Conservation (phyloP, 228 moss, liverwort and hornwort genomes). For the Sphagnum magellanicum region DNA sequence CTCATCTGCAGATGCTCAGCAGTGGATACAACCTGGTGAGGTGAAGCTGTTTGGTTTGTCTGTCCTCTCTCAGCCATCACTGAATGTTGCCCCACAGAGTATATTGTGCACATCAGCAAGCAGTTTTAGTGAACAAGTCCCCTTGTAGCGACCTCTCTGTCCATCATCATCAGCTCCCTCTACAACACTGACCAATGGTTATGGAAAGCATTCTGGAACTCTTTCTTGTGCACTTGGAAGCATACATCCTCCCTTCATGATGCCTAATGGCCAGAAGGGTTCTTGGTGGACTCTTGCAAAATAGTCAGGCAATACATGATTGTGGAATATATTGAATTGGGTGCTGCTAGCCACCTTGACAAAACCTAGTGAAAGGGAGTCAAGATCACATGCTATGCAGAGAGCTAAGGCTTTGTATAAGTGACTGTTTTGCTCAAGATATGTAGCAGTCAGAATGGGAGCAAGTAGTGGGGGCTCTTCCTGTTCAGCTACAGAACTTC, state of each 20-base stretch:
- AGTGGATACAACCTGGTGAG: conserved; percentile 64
- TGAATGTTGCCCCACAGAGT: conserved; percentile 30
- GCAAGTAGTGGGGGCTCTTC: conserved; percentile 16
- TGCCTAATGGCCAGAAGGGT: conserved; percentile 52
- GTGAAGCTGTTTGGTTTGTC: conserved; percentile 98
- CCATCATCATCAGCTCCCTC: conserved; percentile 42
- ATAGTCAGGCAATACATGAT: conserved; percentile 44
- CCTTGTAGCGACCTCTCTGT: conserved; percentile 48
- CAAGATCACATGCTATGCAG: conserved; percentile 50
- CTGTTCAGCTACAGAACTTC: conserved; percentile 33
- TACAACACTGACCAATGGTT: conserved; percentile 15
- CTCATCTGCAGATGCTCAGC: conserved; percentile 30
- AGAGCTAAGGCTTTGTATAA: conserved; percentile 45
- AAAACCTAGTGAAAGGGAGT: conserved; percentile 60
- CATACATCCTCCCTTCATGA: conserved; percentile 27
- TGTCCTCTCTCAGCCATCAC: conserved; percentile 78
- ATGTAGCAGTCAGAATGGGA: conserved; percentile 35
- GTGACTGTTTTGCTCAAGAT: conserved; percentile 38
- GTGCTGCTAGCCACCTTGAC: conserved; percentile 33
- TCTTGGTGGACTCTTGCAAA: conserved; percentile 45
- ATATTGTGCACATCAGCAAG: conserved; percentile 30
- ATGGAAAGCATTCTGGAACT: conserved; percentile 19
- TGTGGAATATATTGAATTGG: conserved; percentile 68
- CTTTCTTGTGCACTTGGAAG: conserved; percentile 43
- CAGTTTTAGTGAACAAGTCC: conserved; percentile 22